These are phyloP conservation scores for Globisporangium spiculum DNA, from an alignment of 352 stramenopile species.

Conservation along the genomic window DNA sequence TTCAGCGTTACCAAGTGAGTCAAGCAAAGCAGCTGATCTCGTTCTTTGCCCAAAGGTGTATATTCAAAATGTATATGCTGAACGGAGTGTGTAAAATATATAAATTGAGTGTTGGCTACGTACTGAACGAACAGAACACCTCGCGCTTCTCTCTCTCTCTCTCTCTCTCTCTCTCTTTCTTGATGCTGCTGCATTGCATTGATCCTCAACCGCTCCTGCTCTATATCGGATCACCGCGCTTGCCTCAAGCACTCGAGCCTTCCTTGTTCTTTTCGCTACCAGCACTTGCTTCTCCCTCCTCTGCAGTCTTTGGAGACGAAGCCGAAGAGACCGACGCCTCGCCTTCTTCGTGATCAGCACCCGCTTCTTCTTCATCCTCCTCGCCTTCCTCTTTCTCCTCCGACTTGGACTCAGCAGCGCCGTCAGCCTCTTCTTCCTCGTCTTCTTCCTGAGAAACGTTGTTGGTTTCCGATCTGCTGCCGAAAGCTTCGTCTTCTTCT, in stretches of 20 bases:
- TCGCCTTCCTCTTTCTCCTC: slow-evolving; percentile 29
- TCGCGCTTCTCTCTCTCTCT: too few relatives aligned
- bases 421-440: slow-evolving; percentile 11
- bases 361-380: slow-evolving; percentile 3
- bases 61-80: neutral
- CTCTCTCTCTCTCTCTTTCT: too few relatives aligned
- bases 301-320: slow-evolving; percentile 2
- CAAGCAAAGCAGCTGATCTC: neutral
- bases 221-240: neutral
- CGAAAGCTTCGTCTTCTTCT: slow-evolving; percentile 22
- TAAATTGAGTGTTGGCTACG: neutral
- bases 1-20: slow-evolving; percentile 19
- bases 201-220: neutral
- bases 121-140: too few relatives aligned
- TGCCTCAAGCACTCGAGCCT: neutral
- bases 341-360: neutral
- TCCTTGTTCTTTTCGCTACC: neutral
- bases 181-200: neutral
- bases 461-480: slow-evolving; percentile 10
- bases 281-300: neutral
- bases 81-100: slow-evolving; percentile 12
- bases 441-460: slow-evolving; percentile 8
- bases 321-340: neutral
- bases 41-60: neutral
- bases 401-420: neutral